phyloP scores from a whole-genome alignment of 257 asterid genomes.

The Petrea volubilis region DNA sequence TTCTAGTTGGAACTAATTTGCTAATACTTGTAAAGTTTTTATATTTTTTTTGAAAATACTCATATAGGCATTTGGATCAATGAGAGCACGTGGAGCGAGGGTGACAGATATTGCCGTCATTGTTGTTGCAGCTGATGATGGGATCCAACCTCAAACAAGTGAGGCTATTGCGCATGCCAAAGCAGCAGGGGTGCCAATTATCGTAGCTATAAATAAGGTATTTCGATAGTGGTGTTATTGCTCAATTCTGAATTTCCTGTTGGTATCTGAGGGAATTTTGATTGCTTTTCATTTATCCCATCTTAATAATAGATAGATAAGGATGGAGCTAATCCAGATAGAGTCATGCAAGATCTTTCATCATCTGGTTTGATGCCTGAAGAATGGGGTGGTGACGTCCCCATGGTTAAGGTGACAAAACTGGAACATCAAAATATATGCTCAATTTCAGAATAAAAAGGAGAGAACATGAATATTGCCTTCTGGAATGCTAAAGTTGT shows the following conservation, averaged over 20 bases:
- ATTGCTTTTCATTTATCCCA: slow-evolving; percentile 17
- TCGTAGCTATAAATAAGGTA: slow-evolving; percentile 93
- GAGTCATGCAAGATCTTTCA: slow-evolving; percentile 91
- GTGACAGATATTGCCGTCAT: slow-evolving; percentile 95
- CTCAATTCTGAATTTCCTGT: slow-evolving; percentile 12
- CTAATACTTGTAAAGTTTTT: slow-evolving; percentile 13
- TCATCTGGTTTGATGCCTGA: slow-evolving; percentile 92
- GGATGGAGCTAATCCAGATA: slow-evolving; percentile 91
- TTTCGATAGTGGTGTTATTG: slow-evolving; percentile 6
- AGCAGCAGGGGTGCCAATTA: slow-evolving; percentile 91
- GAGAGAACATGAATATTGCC: no score
- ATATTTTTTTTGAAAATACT: slow-evolving; percentile 25
- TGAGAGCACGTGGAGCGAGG: slow-evolving; percentile 99
- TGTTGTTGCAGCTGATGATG: slow-evolving; percentile 99
- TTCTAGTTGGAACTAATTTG: neutral
- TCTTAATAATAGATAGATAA: slow-evolving; percentile 74
- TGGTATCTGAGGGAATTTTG: slow-evolving; percentile 19
- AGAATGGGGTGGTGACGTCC: slow-evolving; percentile 96
- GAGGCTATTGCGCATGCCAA: slow-evolving; percentile 99
- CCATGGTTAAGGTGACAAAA: slow-evolving; percentile 86
- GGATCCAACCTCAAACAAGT: slow-evolving; percentile 90
- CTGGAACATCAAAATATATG: slow-evolving; percentile 9
- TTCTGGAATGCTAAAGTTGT: slow-evolving; percentile 33
- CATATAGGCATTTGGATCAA: slow-evolving; percentile 91
- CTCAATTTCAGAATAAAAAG: no score